These are phyloP conservation scores for Podila clonocystis DNA, from an alignment of 192 early-diverging fungal genomes.

Conservation along the genomic window DNA sequence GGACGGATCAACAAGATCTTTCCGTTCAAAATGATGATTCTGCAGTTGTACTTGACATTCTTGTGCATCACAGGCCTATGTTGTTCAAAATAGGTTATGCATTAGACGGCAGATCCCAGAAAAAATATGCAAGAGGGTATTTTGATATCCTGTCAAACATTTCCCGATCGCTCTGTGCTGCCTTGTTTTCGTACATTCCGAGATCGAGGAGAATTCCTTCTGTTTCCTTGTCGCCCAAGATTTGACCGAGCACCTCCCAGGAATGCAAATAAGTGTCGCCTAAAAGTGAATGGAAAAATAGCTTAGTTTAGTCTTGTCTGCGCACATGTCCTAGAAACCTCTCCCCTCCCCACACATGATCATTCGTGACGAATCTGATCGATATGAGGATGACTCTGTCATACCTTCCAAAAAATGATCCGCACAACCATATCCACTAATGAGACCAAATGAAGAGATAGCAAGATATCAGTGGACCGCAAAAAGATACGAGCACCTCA, in stretches of 20 bases:
- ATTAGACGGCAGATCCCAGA: background rate
- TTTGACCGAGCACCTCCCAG: slow-evolving; percentile 88
- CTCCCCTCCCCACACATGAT: too few relatives aligned
- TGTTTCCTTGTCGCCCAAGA: slow-evolving; percentile 72
- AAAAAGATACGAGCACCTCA: background rate
- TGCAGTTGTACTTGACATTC: slow-evolving; percentile 95
- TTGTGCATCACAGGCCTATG: slow-evolving; percentile 91
- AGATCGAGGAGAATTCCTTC: slow-evolving; percentile 91
- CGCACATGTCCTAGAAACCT: background rate
- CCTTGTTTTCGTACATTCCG: slow-evolving; percentile 76
- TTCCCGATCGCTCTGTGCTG: too few relatives aligned
- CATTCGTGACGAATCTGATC: background rate
- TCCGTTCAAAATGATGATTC: slow-evolving; percentile 84
- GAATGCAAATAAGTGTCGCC: slow-evolving; percentile 95
- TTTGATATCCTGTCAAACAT: too few relatives aligned
- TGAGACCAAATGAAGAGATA: background rate
- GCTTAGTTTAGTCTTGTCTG: background rate
- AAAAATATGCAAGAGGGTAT: background rate
- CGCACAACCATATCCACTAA: slow-evolving; percentile 95
- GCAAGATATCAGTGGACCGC: background rate
- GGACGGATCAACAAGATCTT: slow-evolving; percentile 94
- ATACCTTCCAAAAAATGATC: slow-evolving; percentile 97
- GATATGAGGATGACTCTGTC: background rate
- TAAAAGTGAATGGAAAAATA: slow-evolving; percentile 24
- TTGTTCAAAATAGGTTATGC: background rate